A percentile compares a stretch with the other conserved stretches of the same genome.
These are phyloP conservation scores for Metschnikowia anglica DNA, from an alignment of 805 yeast species.

Conservation along the genomic window DNA sequence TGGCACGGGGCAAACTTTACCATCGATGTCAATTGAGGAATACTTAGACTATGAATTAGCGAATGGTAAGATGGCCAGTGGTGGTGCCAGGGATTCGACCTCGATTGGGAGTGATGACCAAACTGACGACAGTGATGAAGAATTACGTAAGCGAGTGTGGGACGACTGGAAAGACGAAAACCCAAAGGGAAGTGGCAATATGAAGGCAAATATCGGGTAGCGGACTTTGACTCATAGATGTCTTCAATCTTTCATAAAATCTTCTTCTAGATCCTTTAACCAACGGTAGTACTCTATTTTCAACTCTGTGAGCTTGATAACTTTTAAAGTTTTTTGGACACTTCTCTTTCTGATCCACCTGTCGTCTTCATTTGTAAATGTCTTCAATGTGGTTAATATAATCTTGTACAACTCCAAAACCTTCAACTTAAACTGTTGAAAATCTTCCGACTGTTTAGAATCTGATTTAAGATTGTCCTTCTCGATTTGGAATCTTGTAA, in stretches of 20 bases:
- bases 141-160: constrained; percentile 82
- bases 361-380: constrained; percentile 36
- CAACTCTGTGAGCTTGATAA: constrained; percentile 32
- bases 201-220: constrained; percentile 47
- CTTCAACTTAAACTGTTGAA: constrained; percentile 37
- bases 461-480: constrained; percentile 19
- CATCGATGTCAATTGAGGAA: constrained; percentile 94
- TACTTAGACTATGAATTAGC: constrained; percentile 80
- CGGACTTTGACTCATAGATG: not conserved
- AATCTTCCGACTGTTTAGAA: constrained; percentile 22
- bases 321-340: constrained; percentile 16
- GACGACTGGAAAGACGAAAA: constrained; percentile 88
- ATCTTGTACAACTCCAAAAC: constrained; percentile 42
- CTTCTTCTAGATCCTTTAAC: constrained; percentile 34
- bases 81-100: constrained; percentile 38
- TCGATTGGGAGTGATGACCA: constrained; percentile 44
- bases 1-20: constrained; percentile 90
- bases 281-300: constrained; percentile 35
- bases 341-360: constrained; percentile 35
- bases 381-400: constrained; percentile 38
- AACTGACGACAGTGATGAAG: constrained; percentile 67
- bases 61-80: constrained; percentile 74
- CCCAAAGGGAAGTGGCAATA: constrained; percentile 89
- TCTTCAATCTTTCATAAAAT: constrained; percentile 13
- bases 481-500: constrained; percentile 34